Evolutionary conservation across 495 filamentous ascomycete species (phyloP).

Genomic region (Tricharina praecox): DNA sequence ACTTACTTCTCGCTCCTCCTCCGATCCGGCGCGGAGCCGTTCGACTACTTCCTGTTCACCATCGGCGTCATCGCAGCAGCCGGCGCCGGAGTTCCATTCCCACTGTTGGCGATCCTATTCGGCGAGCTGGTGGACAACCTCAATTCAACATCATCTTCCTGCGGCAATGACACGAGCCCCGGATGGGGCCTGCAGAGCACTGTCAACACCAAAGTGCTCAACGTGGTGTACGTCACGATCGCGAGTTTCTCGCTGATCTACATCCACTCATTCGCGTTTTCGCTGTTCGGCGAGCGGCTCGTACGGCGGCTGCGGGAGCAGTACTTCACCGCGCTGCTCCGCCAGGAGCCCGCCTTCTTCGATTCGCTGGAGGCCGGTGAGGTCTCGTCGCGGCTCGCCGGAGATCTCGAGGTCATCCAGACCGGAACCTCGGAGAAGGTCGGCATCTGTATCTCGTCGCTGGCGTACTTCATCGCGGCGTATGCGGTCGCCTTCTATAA

Average conservation of each 20-base stretch:
- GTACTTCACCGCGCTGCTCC: slow-evolving; percentile 41
- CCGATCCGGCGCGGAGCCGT: not conserved
- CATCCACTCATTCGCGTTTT: slow-evolving; percentile 40
- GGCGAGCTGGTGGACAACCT: slow-evolving; percentile 51
- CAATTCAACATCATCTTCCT: slow-evolving; percentile 37
- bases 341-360: slow-evolving; percentile 46
- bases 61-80: slow-evolving; percentile 38
- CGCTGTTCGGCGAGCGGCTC: slow-evolving; percentile 42
- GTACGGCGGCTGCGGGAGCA: slow-evolving; percentile 43
- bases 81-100: slow-evolving; percentile 50
- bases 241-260: slow-evolving; percentile 47
- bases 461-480: slow-evolving; percentile 45
- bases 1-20: not conserved
- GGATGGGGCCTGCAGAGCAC: slow-evolving; percentile 27
- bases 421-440: slow-evolving; percentile 52
- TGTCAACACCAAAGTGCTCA: slow-evolving; percentile 42
- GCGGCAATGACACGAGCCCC: slow-evolving; percentile 26
- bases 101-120: slow-evolving; percentile 50
- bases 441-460: slow-evolving; percentile 39
- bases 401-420: slow-evolving; percentile 44
- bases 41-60: slow-evolving; percentile 35
- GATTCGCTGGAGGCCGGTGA: slow-evolving; percentile 41
- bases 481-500: slow-evolving; percentile 51
- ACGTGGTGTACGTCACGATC: slow-evolving; percentile 46
- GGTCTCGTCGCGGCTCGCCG: slow-evolving; percentile 43